Evolutionary conservation across 805 yeast genomes (phyloP), one percentile per base, ranked within the genome.

Genomic region (Kodamaea kaohsiungensis): DNA sequence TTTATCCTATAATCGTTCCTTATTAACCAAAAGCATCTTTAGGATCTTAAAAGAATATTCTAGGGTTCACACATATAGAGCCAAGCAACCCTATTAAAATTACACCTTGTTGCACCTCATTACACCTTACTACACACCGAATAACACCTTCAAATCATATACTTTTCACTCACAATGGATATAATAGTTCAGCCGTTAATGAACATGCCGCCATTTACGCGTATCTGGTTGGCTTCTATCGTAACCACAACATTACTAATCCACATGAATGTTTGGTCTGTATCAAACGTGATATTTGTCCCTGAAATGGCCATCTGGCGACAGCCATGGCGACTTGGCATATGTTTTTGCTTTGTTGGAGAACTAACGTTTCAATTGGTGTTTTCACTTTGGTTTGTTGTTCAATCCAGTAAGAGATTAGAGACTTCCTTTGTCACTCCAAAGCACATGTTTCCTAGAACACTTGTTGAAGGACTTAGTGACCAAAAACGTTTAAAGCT

Each of bases 241-340:
- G 19, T 66, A 12, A 54, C 60, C 3, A 37, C 65, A 15, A 60
- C 72, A 3, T 46, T 61, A 12, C 57, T 60, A 17, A 59, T 68
- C 5, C 58, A 66, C 8, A 51, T 64, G 50, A 54, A 60, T 30
- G 22, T 64, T 2, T 60, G 70, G n/a, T 53, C 61, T 7, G 54
- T 54, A 1, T 38, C 56, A 9, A 60, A 56, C 38, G 56, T 75
- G 37, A 48, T 61, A 7, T 72, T 69, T 55, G 30, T 57, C 1
- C 72, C 74, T 1, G 68, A 65, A 17, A 63, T 62, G 56, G 63
- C 69, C 10, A 58, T 71, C 25, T 33, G 59, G 22, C 51, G 51
- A n/a, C 72, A 75, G 60, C 73, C 71, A 7, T 75, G 78, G 79
- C 58, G 78, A 39, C 51, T 73, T 12, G 16, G 71, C 13, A 68